phyloP scores from a whole-genome alignment of 2,329 filamentous ascomycete genomes.

The Penicillium sp. region DNA sequence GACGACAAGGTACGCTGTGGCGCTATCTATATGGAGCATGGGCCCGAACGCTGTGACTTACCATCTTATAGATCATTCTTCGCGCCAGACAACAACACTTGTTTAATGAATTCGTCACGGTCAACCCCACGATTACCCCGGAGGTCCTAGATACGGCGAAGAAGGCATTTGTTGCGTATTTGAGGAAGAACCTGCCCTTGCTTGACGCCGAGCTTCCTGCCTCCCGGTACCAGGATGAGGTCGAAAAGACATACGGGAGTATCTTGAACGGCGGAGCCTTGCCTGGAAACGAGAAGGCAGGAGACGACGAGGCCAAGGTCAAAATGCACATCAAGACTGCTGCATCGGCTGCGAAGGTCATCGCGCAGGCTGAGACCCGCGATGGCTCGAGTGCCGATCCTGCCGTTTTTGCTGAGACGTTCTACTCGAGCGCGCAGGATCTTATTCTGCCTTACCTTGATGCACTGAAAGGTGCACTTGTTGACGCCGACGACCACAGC shows the following conservation, averaged over 20 bases:
- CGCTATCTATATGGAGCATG: not conserved
- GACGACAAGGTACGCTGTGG: slow-evolving; percentile 60
- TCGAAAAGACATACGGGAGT: slow-evolving; percentile 51
- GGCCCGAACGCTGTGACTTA: slow-evolving; percentile 8
- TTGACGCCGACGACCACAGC: slow-evolving; percentile 59
- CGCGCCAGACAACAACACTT: slow-evolving; percentile 72
- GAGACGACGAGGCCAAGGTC: slow-evolving; percentile 78
- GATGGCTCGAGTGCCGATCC: slow-evolving; percentile 22
- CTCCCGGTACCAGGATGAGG: slow-evolving; percentile 47
- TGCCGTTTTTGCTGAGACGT: slow-evolving; percentile 40
- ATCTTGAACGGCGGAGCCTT: slow-evolving; percentile 55
- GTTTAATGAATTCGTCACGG: slow-evolving; percentile 62
- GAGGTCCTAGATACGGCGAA: slow-evolving; percentile 50
- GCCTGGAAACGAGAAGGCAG: slow-evolving; percentile 54
- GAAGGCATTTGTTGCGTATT: slow-evolving; percentile 54
- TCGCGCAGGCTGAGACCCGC: slow-evolving; percentile 38
- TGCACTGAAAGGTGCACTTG: slow-evolving; percentile 52
- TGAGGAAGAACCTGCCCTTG: slow-evolving; percentile 64
- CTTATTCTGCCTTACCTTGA: slow-evolving; percentile 82
- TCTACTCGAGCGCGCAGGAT: slow-evolving; percentile 59
- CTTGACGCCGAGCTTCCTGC: slow-evolving; percentile 46
- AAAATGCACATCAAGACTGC: slow-evolving; percentile 80
- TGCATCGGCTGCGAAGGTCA: slow-evolving; percentile 51
- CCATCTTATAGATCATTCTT: slow-evolving; percentile 54
- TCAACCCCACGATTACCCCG: slow-evolving; percentile 44